Conservation (phyloP, 495 filamentous ascomycete genomes). For the Annulohypoxylon maeteangense region DNA sequence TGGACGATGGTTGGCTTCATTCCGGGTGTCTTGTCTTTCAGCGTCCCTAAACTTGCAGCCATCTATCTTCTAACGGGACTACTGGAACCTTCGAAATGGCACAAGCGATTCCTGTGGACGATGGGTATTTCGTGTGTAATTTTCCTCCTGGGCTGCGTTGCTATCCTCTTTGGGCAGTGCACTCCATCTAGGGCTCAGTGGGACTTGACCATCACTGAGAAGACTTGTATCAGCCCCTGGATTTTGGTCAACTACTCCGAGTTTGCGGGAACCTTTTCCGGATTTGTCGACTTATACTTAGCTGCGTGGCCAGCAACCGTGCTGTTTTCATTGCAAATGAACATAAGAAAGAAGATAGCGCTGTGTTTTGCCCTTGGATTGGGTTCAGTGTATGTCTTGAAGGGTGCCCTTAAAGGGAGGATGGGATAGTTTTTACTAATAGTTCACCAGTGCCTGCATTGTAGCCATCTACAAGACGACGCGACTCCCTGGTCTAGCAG, state of each 20-base stretch:
- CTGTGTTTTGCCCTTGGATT: slow-evolving; percentile 57
- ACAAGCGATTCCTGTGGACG: slow-evolving; percentile 51
- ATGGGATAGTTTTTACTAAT: background rate
- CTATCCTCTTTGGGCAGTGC: slow-evolving; percentile 57
- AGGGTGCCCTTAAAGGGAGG: background rate
- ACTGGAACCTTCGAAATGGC: slow-evolving; percentile 46
- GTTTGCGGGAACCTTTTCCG: slow-evolving; percentile 56
- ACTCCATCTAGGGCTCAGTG: slow-evolving; percentile 55
- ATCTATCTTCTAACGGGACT: slow-evolving; percentile 54
- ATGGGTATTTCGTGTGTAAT: slow-evolving; percentile 45
- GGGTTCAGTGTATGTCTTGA: slow-evolving; percentile 55
- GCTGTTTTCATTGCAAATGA: slow-evolving; percentile 57
- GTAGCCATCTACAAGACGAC: slow-evolving; percentile 57
- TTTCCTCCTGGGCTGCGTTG: slow-evolving; percentile 47
- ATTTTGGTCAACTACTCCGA: slow-evolving; percentile 57
- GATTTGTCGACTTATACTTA: slow-evolving; percentile 59
- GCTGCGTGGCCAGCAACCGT: slow-evolving; percentile 59
- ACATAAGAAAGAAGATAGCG: slow-evolving; percentile 58
- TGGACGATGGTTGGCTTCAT: slow-evolving; percentile 53
- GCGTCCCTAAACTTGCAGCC: slow-evolving; percentile 58
- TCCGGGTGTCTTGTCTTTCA: slow-evolving; percentile 55
- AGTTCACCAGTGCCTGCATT: slow-evolving; percentile 19
- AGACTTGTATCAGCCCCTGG: slow-evolving; percentile 47
- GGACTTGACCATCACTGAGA: slow-evolving; percentile 48
- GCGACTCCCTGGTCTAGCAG: slow-evolving; percentile 51